A percentile compares a stretch with the other conserved stretches of the same genome.
Evolutionary conservation across 2,329 filamentous ascomycete species (phyloP).

Genomic region (Didymella arachidicola): DNA sequence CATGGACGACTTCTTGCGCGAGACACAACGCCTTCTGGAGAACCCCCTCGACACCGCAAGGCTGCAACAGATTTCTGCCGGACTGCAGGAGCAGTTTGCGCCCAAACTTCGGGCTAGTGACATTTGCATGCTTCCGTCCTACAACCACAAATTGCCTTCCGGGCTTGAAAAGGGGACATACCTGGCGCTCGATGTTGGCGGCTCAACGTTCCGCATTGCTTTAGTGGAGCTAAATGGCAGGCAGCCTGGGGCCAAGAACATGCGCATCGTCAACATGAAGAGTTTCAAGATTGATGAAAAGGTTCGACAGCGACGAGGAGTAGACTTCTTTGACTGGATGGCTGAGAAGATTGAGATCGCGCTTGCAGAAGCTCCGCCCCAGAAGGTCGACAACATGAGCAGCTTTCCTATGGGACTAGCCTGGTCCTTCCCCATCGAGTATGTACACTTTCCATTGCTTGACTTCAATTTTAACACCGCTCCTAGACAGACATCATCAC

Average conservation of each 20-base stretch:
- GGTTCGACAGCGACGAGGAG: constrained; percentile 63
- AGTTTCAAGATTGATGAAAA: constrained; percentile 64
- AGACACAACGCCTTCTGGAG: constrained; percentile 55
- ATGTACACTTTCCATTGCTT: constrained; percentile 28
- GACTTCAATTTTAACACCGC: constrained; percentile 24
- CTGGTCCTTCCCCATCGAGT: constrained; percentile 72
- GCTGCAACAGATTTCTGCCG: constrained; percentile 55
- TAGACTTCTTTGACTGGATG: constrained; percentile 72
- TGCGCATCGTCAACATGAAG: constrained; percentile 64
- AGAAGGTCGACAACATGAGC: constrained; percentile 47
- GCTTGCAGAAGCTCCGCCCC: constrained; percentile 53
- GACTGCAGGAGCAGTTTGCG: constrained; percentile 61
- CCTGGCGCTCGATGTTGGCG: constrained; percentile 69
- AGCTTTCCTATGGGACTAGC: constrained; percentile 67
- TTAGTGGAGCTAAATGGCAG: constrained; percentile 64
- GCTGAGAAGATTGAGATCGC: constrained; percentile 65
- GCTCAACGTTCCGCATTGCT: constrained; percentile 71
- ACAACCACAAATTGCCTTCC: constrained; percentile 67
- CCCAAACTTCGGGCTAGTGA: constrained; percentile 63
- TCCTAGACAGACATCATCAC: constrained; percentile 63
- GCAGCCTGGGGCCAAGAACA: constrained; percentile 52
- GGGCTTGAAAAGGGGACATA: constrained; percentile 67
- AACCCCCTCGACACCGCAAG: constrained; percentile 52
- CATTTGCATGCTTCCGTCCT: constrained; percentile 71
- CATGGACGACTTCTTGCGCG: constrained; percentile 58